These are phyloP conservation scores for Corymbia maculata DNA, from an alignment of 345 rosid genomes.

Conservation along the genomic window DNA sequence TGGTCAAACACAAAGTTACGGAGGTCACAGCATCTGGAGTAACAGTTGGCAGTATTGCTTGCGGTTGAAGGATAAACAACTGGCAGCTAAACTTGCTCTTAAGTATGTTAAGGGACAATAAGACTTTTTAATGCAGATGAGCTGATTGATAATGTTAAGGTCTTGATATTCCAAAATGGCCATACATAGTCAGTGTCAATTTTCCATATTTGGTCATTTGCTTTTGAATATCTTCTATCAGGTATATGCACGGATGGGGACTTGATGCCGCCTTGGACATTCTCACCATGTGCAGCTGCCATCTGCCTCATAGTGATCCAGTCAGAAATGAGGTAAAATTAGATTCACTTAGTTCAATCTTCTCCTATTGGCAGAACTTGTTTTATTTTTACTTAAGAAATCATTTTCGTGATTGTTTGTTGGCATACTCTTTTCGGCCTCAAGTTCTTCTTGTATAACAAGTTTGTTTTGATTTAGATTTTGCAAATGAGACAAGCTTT, in stretches of 20 bases:
- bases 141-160: not conserved
- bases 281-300: conserved; percentile 97
- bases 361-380: not conserved
- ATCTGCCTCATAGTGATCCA: conserved; percentile 57
- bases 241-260: conserved; percentile 92
- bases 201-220: not conserved
- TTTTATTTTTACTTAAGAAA: not conserved
- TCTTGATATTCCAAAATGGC: not conserved
- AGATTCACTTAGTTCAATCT: not conserved
- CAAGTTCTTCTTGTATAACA: not conserved
- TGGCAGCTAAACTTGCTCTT: conserved; percentile 85
- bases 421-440: not conserved
- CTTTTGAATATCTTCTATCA: conserved; percentile 5
- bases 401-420: not conserved
- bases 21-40: conserved; percentile 59
- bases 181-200: not conserved
- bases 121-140: not conserved
- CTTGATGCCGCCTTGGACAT: conserved; percentile 86
- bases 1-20: conserved; percentile 48
- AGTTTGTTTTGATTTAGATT: conserved; percentile 25
- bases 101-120: conserved; percentile 37
- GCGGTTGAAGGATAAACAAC: conserved; percentile 86
- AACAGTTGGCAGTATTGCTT: conserved; percentile 95
- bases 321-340: conserved; percentile 54
- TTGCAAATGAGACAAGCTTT: conserved; percentile 78